A percentile compares a stretch with the other conserved stretches of the same genome.
Conservation (phyloP, 352 stramenopile genomes). For the Pythium phragmiticola region DNA sequence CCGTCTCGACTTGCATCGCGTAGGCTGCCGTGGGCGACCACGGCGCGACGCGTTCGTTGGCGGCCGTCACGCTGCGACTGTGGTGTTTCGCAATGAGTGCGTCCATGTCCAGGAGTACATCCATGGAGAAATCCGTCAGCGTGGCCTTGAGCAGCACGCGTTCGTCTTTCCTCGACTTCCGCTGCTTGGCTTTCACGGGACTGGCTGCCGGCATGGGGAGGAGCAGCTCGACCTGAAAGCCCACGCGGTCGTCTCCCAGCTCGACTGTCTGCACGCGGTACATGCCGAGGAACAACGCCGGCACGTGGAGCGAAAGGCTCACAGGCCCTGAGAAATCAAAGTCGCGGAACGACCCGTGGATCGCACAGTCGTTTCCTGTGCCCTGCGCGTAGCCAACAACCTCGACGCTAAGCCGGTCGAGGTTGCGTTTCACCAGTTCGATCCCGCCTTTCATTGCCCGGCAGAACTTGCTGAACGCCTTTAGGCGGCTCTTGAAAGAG, state of each 20-base stretch:
- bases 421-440: conserved; percentile 56
- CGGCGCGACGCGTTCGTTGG: conserved; percentile 34
- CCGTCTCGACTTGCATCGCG: conserved; percentile 26
- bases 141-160: conserved; percentile 36
- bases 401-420: conserved; percentile 53
- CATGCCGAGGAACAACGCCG: conserved; percentile 55
- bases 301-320: conserved; percentile 44
- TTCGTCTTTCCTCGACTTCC: conserved; percentile 13
- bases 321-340: conserved; percentile 54
- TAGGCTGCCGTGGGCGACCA: conserved; percentile 40
- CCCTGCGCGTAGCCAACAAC: conserved; percentile 48
- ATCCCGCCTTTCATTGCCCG: conserved; percentile 48
- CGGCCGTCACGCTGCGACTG: conserved; percentile 30
- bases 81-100: conserved; percentile 49
- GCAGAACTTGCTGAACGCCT: conserved; percentile 63
- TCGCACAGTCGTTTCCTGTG: conserved; percentile 47
- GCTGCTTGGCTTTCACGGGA: not conserved
- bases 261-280: conserved; percentile 54
- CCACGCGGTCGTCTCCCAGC: conserved; percentile 41
- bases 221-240: conserved; percentile 58
- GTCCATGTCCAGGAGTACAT: conserved; percentile 60
- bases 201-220: conserved; percentile 26
- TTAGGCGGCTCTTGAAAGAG: conserved; percentile 44
- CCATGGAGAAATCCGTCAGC: conserved; percentile 47
- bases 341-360: conserved; percentile 62